These are phyloP conservation scores for Elsinoe australis DNA, from an alignment of 2,329 filamentous ascomycete genomes.

Conservation along the genomic window DNA sequence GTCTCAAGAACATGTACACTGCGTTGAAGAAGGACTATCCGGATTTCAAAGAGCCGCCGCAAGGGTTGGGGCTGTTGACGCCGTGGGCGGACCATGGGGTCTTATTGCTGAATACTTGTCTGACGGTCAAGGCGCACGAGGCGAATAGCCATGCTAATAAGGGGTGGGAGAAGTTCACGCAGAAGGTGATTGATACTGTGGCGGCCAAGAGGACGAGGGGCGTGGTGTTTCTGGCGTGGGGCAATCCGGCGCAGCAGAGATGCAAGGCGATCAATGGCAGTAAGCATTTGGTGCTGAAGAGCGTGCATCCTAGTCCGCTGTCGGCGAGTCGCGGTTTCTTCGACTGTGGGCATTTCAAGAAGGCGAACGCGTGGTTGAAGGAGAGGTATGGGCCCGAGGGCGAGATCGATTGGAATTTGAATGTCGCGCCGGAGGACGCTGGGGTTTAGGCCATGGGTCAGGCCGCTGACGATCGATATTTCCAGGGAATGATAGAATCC, in stretches of 20 bases:
- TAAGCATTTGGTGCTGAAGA: slow-evolving; percentile 74
- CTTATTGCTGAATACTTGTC: slow-evolving; percentile 84
- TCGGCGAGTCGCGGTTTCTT: slow-evolving; percentile 71
- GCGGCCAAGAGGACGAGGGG: slow-evolving; percentile 67
- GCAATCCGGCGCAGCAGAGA: slow-evolving; percentile 71
- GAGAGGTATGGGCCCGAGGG: slow-evolving; percentile 69
- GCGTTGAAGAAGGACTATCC: slow-evolving; percentile 85
- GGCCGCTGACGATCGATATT: no score
- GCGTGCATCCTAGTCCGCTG: slow-evolving; percentile 87
- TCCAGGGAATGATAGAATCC: no score
- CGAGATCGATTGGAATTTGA: slow-evolving; percentile 76
- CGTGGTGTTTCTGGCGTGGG: slow-evolving; percentile 95
- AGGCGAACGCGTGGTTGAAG: slow-evolving; percentile 77
- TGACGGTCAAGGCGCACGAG: slow-evolving; percentile 85
- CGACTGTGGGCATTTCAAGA: slow-evolving; percentile 66
- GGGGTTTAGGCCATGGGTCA: slow-evolving; percentile 26
- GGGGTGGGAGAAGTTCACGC: slow-evolving; percentile 91
- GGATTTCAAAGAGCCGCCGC: slow-evolving; percentile 62
- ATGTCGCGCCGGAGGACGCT: slow-evolving; percentile 39
- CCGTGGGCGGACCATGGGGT: slow-evolving; percentile 94
- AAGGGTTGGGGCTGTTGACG: slow-evolving; percentile 72
- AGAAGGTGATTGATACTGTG: slow-evolving; percentile 82
- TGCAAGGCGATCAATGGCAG: slow-evolving; percentile 64
- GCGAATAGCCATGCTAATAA: slow-evolving; percentile 77
- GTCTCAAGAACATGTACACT: slow-evolving; percentile 87